Percentiles rank a stretch among this genome's conserved stretches.
Conservation (phyloP, 2,329 filamentous ascomycete species). For the Ophiostoma ips region DNA sequence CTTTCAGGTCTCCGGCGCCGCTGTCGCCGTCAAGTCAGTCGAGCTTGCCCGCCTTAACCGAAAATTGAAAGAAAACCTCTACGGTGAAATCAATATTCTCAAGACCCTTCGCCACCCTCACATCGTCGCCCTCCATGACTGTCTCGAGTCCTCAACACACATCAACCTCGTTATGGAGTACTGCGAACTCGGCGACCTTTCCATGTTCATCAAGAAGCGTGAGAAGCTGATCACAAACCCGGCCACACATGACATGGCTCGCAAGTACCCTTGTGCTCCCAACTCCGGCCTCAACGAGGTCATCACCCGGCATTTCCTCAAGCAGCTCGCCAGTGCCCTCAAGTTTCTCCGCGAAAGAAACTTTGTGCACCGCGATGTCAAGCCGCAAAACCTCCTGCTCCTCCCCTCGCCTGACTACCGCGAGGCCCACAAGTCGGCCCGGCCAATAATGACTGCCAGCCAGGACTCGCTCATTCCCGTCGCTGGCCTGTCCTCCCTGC, state of each 20-base stretch:
- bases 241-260: conserved; percentile 77
- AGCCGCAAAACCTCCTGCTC: conserved; percentile 88
- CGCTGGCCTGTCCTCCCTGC: conserved; percentile 68
- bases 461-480: conserved; percentile 69
- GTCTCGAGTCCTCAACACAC: conserved; percentile 70
- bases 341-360: conserved; percentile 75
- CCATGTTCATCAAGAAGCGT: conserved; percentile 90
- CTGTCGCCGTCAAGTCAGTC: conserved; percentile 94
- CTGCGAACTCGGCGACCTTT: conserved; percentile 87
- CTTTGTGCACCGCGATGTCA: conserved; percentile 92
- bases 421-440: conserved; percentile 42
- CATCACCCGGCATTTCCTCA: conserved; percentile 88
- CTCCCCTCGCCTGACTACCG: conserved; percentile 67
- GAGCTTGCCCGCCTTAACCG: conserved; percentile 81
- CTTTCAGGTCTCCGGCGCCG: conserved; percentile 56
- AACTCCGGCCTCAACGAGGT: conserved; percentile 90
- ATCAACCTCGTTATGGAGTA: conserved; percentile 99
- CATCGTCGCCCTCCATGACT: conserved; percentile 92
- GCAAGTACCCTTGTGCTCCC: conserved; percentile 75
- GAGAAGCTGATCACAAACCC: conserved; percentile 66
- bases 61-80: conserved; percentile 92
- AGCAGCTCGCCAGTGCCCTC: conserved; percentile 84
- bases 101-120: conserved; percentile 90
- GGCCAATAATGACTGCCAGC: conserved; percentile 62
- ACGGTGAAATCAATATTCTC: conserved; percentile 89